Evolutionary conservation across 129 eudicot species (phyloP), one percentile per base, ranked within the genome.

Genomic region (Dittrichia graveolens): DNA sequence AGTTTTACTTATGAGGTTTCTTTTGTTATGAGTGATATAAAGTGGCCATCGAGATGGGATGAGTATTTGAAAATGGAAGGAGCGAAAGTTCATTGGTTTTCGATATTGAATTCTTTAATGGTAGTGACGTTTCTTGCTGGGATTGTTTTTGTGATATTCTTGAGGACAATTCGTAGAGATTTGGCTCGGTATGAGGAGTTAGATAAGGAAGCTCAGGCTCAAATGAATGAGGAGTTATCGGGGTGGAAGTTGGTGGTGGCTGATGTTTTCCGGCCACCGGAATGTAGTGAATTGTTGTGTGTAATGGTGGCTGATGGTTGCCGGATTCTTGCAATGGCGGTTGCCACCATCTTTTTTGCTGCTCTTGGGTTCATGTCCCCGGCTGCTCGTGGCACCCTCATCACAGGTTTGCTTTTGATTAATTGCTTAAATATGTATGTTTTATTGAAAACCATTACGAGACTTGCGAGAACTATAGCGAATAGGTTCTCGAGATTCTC

Each of bases 51-150:
- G 1, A 64, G 81, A 57, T 81, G 84, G 80, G 84, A 80, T 15
- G 80, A 77, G 0, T 80, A 80, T 75, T 75, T 80, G 73, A 80
- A 80, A 31, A 75, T 80, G 80, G 84, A 80, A 71, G 84, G 84
- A 43, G 73, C 80, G 14, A 75, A 75, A 24, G 81, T 81, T 15
- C 81, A 81, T 35, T 81, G 85, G 85, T 81, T 75, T 52, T 81
- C 85, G 7, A 81, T 81, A 12, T 65, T 81, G 73, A 81, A 81
- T 48, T 81, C 85, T 1, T 43, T 81, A 6, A 81, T 81, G 81
- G 85, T 81, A 0, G 73, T 80, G 48, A 69, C 63, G 19, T 80
- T 80, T 55, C 72, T 80, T 3, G 84, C 76, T 2, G 76, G 84
- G 6, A 74, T 74, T 34, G 80, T 80, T 61, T 54, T 80, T 12